Conservation (phyloP, 139 green algal genomes). For the Trebouxia sp. region DNA sequence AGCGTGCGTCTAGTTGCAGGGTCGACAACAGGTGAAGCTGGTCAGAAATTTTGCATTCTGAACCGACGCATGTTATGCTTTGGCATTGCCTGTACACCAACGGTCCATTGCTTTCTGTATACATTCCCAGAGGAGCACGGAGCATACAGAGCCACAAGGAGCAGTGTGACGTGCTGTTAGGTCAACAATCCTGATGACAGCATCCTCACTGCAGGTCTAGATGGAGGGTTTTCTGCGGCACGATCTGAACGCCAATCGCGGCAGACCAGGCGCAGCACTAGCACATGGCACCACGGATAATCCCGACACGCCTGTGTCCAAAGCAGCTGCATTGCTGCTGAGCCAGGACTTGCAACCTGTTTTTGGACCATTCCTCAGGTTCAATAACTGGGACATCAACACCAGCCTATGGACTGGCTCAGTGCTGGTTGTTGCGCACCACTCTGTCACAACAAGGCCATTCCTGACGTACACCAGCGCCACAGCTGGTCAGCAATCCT, state of each 20-base stretch:
- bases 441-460: background rate
- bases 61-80: too few relatives aligned
- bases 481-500: background rate
- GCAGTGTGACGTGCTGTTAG: too few relatives aligned
- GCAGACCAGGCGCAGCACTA: background rate
- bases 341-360: background rate
- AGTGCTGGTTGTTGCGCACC: constrained; percentile 12
- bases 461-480: constrained; percentile 3
- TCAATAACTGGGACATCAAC: constrained; percentile 18
- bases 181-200: background rate
- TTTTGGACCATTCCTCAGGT: constrained; percentile 7
- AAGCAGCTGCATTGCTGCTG: constrained; percentile 6
- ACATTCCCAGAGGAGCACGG: too few relatives aligned
- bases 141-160: too few relatives aligned
- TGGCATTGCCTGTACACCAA: too few relatives aligned
- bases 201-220: background rate
- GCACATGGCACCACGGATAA: background rate
- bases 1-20: too few relatives aligned
- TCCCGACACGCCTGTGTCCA: background rate
- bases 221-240: background rate
- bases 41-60: too few relatives aligned
- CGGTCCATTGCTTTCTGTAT: too few relatives aligned
- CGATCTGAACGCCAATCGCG: background rate
- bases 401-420: constrained; percentile 13
- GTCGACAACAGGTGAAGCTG: too few relatives aligned